Conservation (phyloP, 495 filamentous ascomycete genomes). For the Cairneyella variabilis region DNA sequence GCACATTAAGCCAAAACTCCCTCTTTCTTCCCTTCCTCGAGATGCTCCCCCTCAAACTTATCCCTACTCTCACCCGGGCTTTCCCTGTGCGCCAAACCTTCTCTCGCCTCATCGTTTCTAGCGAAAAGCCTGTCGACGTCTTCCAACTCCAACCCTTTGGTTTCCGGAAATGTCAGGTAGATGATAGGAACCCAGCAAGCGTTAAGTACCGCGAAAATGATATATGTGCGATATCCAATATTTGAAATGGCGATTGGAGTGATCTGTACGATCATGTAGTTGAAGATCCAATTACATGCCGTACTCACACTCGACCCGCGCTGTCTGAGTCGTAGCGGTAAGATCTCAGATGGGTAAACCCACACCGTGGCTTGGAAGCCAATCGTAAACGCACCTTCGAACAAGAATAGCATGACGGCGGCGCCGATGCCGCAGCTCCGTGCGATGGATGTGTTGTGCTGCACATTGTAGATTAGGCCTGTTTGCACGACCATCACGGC, state of each 20-base stretch:
- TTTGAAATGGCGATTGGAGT: conserved; percentile 63
- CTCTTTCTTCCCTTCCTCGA: background rate
- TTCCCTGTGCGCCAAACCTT: background rate
- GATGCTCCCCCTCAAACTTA: background rate
- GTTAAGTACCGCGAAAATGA: conserved; percentile 76
- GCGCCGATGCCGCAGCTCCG: conserved; percentile 42
- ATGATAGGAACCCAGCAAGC: conserved; percentile 63
- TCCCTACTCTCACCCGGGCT: background rate
- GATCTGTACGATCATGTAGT: conserved; percentile 67
- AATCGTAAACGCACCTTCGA: conserved; percentile 72
- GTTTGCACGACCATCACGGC: conserved; percentile 67
- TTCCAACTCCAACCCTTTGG: conserved; percentile 66
- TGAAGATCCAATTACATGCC: conserved; percentile 56
- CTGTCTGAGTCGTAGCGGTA: conserved; percentile 66
- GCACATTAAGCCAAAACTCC: background rate
- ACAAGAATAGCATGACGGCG: conserved; percentile 61
- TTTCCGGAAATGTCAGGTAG: conserved; percentile 76
- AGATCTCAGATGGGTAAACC: conserved; percentile 53
- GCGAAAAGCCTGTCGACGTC: conserved; percentile 73
- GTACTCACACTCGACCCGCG: conserved; percentile 70
- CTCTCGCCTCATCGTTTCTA: conserved; percentile 31
- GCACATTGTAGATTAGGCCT: conserved; percentile 36
- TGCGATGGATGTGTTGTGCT: conserved; percentile 27
- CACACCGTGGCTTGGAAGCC: conserved; percentile 63
- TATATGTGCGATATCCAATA: conserved; percentile 68